phyloP scores from a whole-genome alignment of 495 filamentous ascomycete genomes.

The Margaritispora aquatica region DNA sequence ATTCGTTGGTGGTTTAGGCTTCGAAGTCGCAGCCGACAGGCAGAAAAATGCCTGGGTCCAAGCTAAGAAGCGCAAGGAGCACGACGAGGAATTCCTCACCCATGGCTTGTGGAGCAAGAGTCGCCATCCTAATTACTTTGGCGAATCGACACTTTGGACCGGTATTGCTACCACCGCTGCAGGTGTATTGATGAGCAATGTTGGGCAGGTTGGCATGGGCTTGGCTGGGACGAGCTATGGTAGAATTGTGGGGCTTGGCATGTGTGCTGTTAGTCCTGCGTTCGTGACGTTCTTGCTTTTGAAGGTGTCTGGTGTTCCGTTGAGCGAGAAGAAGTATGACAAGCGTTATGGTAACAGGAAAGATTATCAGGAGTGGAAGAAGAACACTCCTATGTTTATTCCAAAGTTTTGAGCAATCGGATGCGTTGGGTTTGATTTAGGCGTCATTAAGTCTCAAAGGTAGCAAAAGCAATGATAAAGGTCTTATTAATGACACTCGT shows the following conservation, averaged over 20 bases:
- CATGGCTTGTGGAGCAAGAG: slow-evolving; percentile 52
- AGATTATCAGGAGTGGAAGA: slow-evolving; percentile 63
- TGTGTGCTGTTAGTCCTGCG: slow-evolving; percentile 52
- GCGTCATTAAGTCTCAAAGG: background rate
- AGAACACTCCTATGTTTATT: slow-evolving; percentile 57
- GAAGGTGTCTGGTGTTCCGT: slow-evolving; percentile 53
- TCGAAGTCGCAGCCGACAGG: slow-evolving; percentile 52
- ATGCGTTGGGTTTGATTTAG: background rate
- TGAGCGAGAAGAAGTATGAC: slow-evolving; percentile 62
- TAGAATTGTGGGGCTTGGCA: slow-evolving; percentile 31
- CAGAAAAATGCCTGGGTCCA: slow-evolving; percentile 53
- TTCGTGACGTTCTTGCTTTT: slow-evolving; percentile 56
- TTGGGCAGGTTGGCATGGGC: slow-evolving; percentile 44
- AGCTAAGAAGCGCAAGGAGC: slow-evolving; percentile 50
- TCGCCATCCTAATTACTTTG: slow-evolving; percentile 63
- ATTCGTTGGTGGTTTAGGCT: slow-evolving; percentile 47
- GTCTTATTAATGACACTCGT: too few species aligned
- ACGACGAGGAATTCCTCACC: slow-evolving; percentile 56
- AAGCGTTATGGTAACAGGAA: slow-evolving; percentile 53
- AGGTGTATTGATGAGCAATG: slow-evolving; percentile 38
- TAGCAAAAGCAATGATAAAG: too few species aligned
- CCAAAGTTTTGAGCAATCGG: slow-evolving; percentile 43
- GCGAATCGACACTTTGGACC: slow-evolving; percentile 58
- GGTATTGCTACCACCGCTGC: slow-evolving; percentile 48
- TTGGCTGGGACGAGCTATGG: slow-evolving; percentile 28